Percentiles rank a stretch among this genome's conserved stretches.
Conservation (phyloP, 1,139 yeast genomes). For the Suhomyces bokatorum region DNA sequence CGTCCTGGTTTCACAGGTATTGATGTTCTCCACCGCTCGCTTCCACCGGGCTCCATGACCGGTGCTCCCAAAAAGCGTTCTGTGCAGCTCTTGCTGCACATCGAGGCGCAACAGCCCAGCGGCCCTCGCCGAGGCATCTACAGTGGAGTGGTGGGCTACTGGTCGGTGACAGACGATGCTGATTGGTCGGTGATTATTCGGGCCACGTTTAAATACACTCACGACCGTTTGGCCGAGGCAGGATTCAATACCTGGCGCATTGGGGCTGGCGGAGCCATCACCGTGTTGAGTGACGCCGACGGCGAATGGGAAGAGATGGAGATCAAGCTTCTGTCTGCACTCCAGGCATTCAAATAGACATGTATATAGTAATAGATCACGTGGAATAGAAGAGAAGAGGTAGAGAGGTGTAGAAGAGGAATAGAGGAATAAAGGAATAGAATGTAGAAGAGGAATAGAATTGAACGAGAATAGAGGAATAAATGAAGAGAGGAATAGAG, state of each 20-base stretch:
- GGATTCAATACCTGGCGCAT: slow-evolving; percentile 62
- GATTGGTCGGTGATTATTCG: slow-evolving; percentile 97
- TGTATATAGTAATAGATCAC: background rate
- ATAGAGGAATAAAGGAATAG: too few species aligned
- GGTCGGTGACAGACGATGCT: slow-evolving; percentile 84
- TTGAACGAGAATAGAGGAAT: too few species aligned
- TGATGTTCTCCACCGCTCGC: slow-evolving; percentile 72
- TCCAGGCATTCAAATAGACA: slow-evolving; percentile 53
- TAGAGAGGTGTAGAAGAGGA: too few species aligned
- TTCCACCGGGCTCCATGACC: slow-evolving; percentile 99
- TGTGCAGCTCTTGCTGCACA: slow-evolving; percentile 70
- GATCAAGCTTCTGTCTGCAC: slow-evolving; percentile 75
- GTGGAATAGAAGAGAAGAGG: too few species aligned
- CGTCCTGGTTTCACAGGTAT: slow-evolving; percentile 58
- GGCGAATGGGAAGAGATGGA: slow-evolving; percentile 95
- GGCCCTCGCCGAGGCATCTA: slow-evolving; percentile 76
- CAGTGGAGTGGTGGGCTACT: slow-evolving; percentile 94
- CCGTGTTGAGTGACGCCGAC: slow-evolving; percentile 75
- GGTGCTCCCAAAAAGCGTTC: slow-evolving; percentile 98
- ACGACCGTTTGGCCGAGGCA: slow-evolving; percentile 43
- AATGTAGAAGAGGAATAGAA: too few species aligned
- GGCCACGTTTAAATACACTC: slow-evolving; percentile 67
- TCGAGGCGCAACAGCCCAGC: slow-evolving; percentile 42
- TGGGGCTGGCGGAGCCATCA: slow-evolving; percentile 99
- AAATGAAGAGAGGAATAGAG: too few species aligned